Conservation (phyloP, 352 stramenopile species). For the Phytopythium oedochilum region DNA sequence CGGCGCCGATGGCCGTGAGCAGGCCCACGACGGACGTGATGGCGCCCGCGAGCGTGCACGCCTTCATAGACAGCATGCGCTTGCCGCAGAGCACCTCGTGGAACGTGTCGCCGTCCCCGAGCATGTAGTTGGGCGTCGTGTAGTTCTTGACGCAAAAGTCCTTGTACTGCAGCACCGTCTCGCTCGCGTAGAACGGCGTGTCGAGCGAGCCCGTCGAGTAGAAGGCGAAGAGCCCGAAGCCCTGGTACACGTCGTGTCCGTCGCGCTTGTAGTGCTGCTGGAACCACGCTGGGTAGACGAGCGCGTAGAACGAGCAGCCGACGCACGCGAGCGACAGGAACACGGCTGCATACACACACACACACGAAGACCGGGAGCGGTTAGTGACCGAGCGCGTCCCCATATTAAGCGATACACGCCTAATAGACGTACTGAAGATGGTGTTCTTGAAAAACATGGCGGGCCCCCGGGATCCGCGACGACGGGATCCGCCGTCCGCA, state of each 20-base stretch:
- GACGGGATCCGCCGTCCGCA: background rate
- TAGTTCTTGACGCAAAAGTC: slow-evolving; percentile 55
- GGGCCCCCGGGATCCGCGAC: too few species aligned
- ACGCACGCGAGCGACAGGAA: slow-evolving; percentile 72
- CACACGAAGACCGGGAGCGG: too few species aligned
- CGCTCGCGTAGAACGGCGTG: slow-evolving; percentile 75
- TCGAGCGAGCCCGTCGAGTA: slow-evolving; percentile 73
- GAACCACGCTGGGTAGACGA: slow-evolving; percentile 83
- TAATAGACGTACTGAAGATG: slow-evolving; percentile 68
- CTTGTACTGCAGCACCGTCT: slow-evolving; percentile 72
- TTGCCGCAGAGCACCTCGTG: slow-evolving; percentile 67
- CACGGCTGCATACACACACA: slow-evolving; percentile 36
- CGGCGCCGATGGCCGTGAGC: slow-evolving; percentile 58
- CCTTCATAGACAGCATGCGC: slow-evolving; percentile 63
- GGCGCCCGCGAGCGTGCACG: slow-evolving; percentile 53
- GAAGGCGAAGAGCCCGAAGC: slow-evolving; percentile 78
- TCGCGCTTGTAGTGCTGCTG: slow-evolving; percentile 79
- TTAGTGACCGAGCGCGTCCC: background rate
- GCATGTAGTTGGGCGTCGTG: slow-evolving; percentile 76
- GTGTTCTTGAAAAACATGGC: slow-evolving; percentile 71
- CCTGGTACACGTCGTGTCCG: slow-evolving; percentile 70
- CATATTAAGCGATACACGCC: background rate
- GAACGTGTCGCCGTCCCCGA: slow-evolving; percentile 72
- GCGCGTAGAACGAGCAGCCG: slow-evolving; percentile 72
- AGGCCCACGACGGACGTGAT: slow-evolving; percentile 57